Conservation (phyloP, 2,329 filamentous ascomycete genomes). For the Xylaria sp. region DNA sequence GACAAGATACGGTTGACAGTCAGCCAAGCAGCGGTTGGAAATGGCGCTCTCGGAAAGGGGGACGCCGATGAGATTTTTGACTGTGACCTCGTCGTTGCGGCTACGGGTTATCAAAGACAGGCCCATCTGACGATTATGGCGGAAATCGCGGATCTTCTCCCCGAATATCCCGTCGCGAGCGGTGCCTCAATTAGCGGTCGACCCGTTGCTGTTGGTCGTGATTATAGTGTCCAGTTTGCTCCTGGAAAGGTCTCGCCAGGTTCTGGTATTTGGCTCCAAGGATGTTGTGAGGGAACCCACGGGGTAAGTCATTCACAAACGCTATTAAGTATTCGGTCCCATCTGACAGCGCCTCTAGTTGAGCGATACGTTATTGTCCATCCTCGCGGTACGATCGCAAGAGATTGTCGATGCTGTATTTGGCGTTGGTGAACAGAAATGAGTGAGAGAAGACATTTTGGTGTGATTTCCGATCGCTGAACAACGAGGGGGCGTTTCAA, state of each 20-base stretch:
- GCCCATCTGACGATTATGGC: conserved; percentile 73
- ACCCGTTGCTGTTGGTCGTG: conserved; percentile 52
- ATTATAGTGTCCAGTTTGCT: conserved; percentile 73
- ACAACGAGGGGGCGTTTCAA: background rate
- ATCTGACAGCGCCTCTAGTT: conserved; percentile 18
- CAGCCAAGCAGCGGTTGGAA: conserved; percentile 11
- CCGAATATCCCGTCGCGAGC: conserved; percentile 34
- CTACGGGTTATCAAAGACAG: conserved; percentile 78
- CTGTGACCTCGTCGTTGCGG: conserved; percentile 76
- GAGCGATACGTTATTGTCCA: conserved; percentile 28
- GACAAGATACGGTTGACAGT: conserved; percentile 56
- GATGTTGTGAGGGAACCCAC: conserved; percentile 88
- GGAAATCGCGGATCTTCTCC: conserved; percentile 60
- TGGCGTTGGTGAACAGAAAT: conserved; percentile 10
- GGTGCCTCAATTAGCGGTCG: conserved; percentile 46
- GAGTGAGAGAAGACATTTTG: background rate
- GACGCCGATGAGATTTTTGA: conserved; percentile 57
- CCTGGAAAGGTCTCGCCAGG: conserved; percentile 61
- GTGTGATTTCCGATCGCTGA: background rate
- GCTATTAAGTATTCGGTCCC: background rate
- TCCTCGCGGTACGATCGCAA: conserved; percentile 27
- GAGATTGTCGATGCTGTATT: conserved; percentile 30
- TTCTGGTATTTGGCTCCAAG: conserved; percentile 86
- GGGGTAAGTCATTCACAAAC: conserved; percentile 57
- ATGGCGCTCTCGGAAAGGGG: conserved; percentile 21